Evolutionary conservation across 1,284 basidiomycete genomes (phyloP), one percentile per base, ranked within the genome.

Genomic region (Malassezia arunalokei): DNA sequence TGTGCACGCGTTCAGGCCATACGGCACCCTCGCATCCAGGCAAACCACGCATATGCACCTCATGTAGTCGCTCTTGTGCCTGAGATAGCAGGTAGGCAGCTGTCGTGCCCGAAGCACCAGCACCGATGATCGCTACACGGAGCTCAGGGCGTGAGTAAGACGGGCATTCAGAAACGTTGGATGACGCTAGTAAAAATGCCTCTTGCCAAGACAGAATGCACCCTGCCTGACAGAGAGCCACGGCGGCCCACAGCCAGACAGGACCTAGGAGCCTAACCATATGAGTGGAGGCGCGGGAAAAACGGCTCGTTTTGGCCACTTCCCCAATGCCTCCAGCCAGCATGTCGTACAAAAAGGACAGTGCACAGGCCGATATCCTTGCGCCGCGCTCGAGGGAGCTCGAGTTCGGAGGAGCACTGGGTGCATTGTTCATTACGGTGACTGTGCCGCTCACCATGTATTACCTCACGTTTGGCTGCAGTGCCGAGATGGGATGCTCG

Each of bases 331-430:
- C 20, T 40, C 11, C 11, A 9, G 3, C 39, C 14, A 15, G 11
- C 39, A 40, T 40, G 29, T 29, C 12, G 29, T 24, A n/a, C 43
- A n/a, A 17, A 24, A 39, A 12, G 17, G 20, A 30, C 30, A 8
- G 9, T 11, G 12, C 32, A 28, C 15, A 53, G 31, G 20, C 27
- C 28, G 35, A 57, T n/a, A 39, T 62, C 40, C 74, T 78, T 51
- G 77, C 77, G 53, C 77, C 77, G 17, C 65, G 63, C 43, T 76
- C 76, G 17, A 81, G 77, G 0, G 75, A 79, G 43, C 86, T 83
- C 73, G 88, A 94, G 72, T 95, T 95, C 74, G 75, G 87, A 51
- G 91, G 90, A 0, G 87, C 87, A 3, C 78, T 80, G 4, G 88
- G 90, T 17, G 85, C 88, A 0, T 68, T 84, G 39, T 77, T 82